Conservation (phyloP, 2,329 filamentous ascomycete genomes). For the Chaetomium olivaceum region DNA sequence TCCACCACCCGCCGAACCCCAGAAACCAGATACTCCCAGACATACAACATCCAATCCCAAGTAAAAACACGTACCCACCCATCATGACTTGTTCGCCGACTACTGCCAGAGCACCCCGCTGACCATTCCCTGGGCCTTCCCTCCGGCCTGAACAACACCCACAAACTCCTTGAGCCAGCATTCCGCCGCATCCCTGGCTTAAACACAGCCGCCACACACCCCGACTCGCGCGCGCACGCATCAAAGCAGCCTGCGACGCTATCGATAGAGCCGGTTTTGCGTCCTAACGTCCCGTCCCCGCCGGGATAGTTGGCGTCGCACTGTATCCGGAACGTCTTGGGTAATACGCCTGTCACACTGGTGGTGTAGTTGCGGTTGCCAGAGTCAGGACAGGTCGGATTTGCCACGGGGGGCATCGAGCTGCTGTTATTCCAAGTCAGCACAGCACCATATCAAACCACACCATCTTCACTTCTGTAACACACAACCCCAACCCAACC, state of each 20-base stretch:
- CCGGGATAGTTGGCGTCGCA: constrained; percentile 21
- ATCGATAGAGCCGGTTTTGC: not conserved
- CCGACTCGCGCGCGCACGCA: constrained; percentile 19
- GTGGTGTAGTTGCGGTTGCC: constrained; percentile 22
- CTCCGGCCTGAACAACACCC: constrained; percentile 9
- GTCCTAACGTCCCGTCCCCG: constrained; percentile 23
- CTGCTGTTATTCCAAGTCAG: not conserved
- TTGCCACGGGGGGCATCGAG: not conserved
- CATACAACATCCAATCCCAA: not conserved
- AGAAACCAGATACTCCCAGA: not conserved
- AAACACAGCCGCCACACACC: constrained; percentile 27
- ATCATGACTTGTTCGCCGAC: not conserved
- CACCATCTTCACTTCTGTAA: not conserved
- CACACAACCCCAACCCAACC: not conserved
- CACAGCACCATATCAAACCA: not conserved
- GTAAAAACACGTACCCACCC: not conserved
- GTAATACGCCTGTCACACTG: not conserved
- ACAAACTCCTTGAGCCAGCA: constrained; percentile 29
- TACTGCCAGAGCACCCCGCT: constrained; percentile 26
- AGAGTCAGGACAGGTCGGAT: constrained; percentile 17
- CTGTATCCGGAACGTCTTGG: constrained; percentile 19
- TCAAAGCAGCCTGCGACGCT: constrained; percentile 25
- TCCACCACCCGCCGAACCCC: not conserved
- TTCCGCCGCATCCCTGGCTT: not conserved
- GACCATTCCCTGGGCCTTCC: constrained; percentile 2